Conservation (phyloP, 306 rosid species). For the Quercus variabilis region DNA sequence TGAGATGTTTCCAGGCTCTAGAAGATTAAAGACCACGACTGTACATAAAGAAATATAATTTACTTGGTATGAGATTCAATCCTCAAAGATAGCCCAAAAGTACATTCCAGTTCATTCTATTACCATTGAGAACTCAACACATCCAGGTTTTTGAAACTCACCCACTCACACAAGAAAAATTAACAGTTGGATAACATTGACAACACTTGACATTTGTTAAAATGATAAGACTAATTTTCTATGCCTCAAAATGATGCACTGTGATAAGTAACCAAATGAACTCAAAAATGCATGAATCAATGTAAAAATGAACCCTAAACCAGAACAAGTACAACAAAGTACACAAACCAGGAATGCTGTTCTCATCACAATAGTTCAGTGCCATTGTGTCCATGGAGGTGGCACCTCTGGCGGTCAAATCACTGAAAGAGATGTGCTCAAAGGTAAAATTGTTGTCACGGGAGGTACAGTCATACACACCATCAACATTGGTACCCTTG, state of each 20-base stretch:
- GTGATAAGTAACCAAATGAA: neutral
- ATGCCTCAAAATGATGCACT: neutral
- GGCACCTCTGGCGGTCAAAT: conserved; percentile 49
- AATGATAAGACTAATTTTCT: neutral
- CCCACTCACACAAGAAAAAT: neutral
- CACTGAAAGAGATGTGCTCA: conserved; percentile 59
- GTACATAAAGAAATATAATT: neutral
- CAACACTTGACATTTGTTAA: neutral
- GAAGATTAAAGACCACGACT: conserved; percentile 63
- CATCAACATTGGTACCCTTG: conserved; percentile 56
- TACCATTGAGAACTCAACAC: neutral
- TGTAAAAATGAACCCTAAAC: neutral
- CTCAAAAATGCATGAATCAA: neutral
- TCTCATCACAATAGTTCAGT: conserved; percentile 56
- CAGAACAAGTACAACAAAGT: neutral
- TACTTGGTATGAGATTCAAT: neutral
- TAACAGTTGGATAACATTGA: neutral
- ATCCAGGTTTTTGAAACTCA: neutral
- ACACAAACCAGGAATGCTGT: conserved; percentile 64
- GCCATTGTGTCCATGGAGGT: conserved; percentile 53
- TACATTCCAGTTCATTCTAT: conserved; percentile 4
- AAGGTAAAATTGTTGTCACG: conserved; percentile 44
- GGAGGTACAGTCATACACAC: conserved; percentile 52
- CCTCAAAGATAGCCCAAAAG: neutral
- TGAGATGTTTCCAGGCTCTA: conserved; percentile 68